Evolutionary conservation across 495 filamentous ascomycete species (phyloP).

Genomic region (Penicillium paxilli): DNA sequence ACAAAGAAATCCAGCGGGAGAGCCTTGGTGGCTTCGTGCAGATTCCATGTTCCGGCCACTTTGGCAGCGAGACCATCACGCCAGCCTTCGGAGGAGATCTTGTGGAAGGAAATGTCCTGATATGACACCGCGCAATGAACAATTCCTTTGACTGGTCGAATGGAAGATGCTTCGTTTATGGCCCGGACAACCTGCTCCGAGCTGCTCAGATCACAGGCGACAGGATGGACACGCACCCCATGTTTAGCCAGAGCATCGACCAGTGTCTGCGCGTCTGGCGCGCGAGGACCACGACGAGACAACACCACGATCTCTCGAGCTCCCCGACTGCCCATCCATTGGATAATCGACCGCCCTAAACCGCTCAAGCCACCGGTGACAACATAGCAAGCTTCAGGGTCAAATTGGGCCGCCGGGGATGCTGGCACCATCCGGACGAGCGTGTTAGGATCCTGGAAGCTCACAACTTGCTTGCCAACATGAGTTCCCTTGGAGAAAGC

Average conservation of each 20-base stretch:
- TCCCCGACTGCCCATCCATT: slow-evolving; percentile 57
- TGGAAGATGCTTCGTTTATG: too few relatives aligned
- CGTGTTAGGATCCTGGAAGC: too few relatives aligned
- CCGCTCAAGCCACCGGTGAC: slow-evolving; percentile 52
- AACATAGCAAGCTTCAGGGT: too few relatives aligned
- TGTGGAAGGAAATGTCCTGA: background rate
- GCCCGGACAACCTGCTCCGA: background rate
- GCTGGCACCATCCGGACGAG: too few relatives aligned
- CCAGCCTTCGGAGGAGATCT: background rate
- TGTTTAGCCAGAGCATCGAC: too few relatives aligned
- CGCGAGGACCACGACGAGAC: slow-evolving; percentile 17
- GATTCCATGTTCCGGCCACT: slow-evolving; percentile 6
- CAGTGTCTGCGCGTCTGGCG: slow-evolving; percentile 1
- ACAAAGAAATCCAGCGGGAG: slow-evolving; percentile 7
- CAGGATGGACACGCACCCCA: too few relatives aligned
- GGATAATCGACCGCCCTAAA: slow-evolving; percentile 53
- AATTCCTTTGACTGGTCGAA: too few relatives aligned
- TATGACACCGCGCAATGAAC: background rate
- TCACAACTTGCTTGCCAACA: too few relatives aligned
- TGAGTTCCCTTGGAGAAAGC: too few relatives aligned
- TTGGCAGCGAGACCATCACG: background rate
- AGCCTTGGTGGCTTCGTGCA: slow-evolving; percentile 1
- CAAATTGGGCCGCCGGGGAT: too few relatives aligned
- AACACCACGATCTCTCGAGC: slow-evolving; percentile 53
- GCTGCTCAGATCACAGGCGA: too few relatives aligned